Evolutionary conservation across 169 alveolate genomes (phyloP).

Genomic region (Plasmodium inui): DNA sequence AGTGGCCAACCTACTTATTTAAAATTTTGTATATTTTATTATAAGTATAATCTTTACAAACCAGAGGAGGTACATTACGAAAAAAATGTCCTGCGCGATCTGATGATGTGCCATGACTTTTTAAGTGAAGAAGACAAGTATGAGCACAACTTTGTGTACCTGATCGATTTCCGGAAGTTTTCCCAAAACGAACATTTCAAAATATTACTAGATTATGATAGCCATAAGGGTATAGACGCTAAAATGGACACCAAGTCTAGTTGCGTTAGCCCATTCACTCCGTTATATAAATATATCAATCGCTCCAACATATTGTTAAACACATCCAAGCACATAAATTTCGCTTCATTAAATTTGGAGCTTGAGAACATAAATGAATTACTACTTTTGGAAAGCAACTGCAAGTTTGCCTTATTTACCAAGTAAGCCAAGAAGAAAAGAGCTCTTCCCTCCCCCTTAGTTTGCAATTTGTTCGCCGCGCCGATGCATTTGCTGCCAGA

Average conservation of each 20-base stretch:
- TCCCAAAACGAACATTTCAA: constrained; percentile 35
- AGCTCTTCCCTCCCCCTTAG: not conserved
- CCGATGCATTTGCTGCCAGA: not conserved
- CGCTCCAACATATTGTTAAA: constrained; percentile 20
- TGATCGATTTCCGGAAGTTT: constrained; percentile 26
- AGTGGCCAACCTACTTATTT: constrained; percentile 7
- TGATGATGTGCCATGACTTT: not conserved
- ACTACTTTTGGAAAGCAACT: constrained; percentile 24
- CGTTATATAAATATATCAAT: constrained; percentile 56
- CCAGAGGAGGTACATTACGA: constrained; percentile 42
- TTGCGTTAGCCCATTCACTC: not conserved
- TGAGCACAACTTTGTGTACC: constrained; percentile 22
- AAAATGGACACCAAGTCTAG: not conserved
- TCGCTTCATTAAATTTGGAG: constrained; percentile 25
- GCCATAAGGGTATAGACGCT: not conserved
- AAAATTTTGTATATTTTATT: constrained; percentile 50
- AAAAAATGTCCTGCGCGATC: constrained; percentile 47
- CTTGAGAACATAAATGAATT: constrained; percentile 61
- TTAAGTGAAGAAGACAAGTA: constrained; percentile 17
- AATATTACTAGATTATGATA: constrained; percentile 19
- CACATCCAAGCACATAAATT: constrained; percentile 14
- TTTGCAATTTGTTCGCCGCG: not conserved
- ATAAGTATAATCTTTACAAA: constrained; percentile 54
- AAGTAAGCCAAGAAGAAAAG: constrained; percentile 7
- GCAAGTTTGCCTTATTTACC: constrained; percentile 63